Base-by-base conservation (phyloP, 106 monocot genomes). In the Apostasia shenzhenica region DNA sequence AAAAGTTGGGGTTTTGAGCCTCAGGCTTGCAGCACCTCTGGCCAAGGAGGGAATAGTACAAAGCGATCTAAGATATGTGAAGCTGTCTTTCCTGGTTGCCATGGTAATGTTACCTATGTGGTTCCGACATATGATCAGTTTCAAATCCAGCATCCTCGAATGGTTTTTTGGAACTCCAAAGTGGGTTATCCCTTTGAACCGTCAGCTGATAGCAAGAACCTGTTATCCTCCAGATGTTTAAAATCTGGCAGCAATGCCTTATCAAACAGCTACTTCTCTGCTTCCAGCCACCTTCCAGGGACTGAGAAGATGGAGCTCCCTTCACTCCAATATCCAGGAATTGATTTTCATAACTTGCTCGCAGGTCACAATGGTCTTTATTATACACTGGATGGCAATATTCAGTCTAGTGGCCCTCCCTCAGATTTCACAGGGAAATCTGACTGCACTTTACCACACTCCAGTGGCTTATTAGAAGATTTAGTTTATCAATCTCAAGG, bases 241-340 rank as follows among this genome's bases (percentile, higher is more conserved):
- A 40, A 59, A 54, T 41, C 62, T 63, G 76, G 71, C 68, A 72
- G 67, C 76, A 70, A 74, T 87, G 70, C 79, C 67, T 6, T 71
- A 40, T 12, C 57, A 42, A 73, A 73, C 73, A 76, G 83, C 79
- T 73, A 76, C 65, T 63, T 66, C 79, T 82, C 82, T 77, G 56
- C 84, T 84, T 84, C 84, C 48, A 70, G 68, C 67, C 41, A 70
- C 66, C 59, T 44, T 66, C 37, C 40, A 9, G 74, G 59, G 74
- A 3, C 74, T 72, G 56, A 49, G 76, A 84, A 84, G 79, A 39
- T 69, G 67, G 88, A 89, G 88, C 88, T 89, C 88, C 88, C 84
- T 89, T 89, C 88, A 89, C 74, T 85, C 88, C 88, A 89, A 89
- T 68, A 70, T 82, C 6, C 59, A 70, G 69, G 61, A 51, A 47